Evolutionary conservation across 177 flowering plant genomes (phyloP).

Genomic region (Telopea speciosissima): DNA sequence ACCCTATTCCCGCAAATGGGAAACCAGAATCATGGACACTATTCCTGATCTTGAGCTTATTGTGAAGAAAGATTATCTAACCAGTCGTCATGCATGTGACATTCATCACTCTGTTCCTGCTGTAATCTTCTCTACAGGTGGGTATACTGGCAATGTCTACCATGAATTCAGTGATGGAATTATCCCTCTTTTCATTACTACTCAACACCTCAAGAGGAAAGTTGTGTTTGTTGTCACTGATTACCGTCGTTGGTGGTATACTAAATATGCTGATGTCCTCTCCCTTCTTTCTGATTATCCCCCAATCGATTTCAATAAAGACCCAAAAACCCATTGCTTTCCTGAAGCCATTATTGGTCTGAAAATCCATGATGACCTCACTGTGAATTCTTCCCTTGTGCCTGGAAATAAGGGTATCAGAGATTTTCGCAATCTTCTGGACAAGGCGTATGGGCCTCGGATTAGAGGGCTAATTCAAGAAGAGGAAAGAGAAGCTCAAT

Average conservation of each 20-base stretch:
- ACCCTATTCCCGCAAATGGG: conserved; percentile 81
- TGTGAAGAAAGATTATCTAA: conserved; percentile 14
- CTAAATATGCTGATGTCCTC: conserved; percentile 62
- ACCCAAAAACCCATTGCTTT: conserved; percentile 71
- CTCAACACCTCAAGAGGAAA: conserved; percentile 60
- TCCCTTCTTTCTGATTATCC: conserved; percentile 64
- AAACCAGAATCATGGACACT: conserved; percentile 51
- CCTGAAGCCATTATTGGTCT: conserved; percentile 71
- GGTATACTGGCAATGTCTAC: conserved; percentile 81
- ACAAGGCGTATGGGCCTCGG: conserved; percentile 64
- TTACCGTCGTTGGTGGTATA: conserved; percentile 78
- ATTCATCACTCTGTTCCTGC: conserved; percentile 72
- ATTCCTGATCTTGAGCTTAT: conserved; percentile 53
- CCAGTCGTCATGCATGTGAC: conserved; percentile 38
- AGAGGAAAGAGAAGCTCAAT: conserved; percentile 33
- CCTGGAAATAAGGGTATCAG: conserved; percentile 39
- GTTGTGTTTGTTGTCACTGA: conserved; percentile 81
- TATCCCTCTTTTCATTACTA: conserved; percentile 73
- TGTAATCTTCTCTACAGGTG: conserved; percentile 80
- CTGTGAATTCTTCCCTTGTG: conserved; percentile 49
- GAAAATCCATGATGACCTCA: conserved; percentile 72
- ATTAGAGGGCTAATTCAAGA: conserved; percentile 44
- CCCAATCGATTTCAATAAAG: conserved; percentile 49
- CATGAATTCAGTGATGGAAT: conserved; percentile 90
- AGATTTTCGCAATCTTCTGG: conserved; percentile 65